A percentile compares a stretch with the other conserved stretches of the same genome.
Conservation (phyloP, 805 yeast genomes). For the Saccharomycopsis schoenii region DNA sequence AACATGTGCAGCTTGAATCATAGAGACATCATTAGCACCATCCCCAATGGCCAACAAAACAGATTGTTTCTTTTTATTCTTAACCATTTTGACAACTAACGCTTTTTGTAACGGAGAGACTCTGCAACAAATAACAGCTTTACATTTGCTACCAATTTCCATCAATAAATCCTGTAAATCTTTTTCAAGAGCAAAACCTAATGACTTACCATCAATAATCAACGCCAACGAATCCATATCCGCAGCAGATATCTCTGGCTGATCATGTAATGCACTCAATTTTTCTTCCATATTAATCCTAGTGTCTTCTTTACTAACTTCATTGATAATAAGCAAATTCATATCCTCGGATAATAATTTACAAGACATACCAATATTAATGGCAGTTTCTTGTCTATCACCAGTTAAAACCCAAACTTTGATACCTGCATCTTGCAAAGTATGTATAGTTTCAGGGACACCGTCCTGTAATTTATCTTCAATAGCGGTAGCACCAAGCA, state of each 20-base stretch:
- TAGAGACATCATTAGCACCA: conserved; percentile 97
- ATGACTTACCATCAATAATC: conserved; percentile 88
- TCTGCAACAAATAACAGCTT: conserved; percentile 95
- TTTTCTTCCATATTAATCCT: conserved; percentile 63
- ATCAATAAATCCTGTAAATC: conserved; percentile 71
- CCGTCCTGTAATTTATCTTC: conserved; percentile 98
- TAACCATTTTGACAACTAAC: conserved; percentile 87
- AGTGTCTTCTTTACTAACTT: conserved; percentile 72
- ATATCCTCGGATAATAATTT: conserved; percentile 88
- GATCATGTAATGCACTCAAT: conserved; percentile 53
- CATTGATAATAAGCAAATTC: conserved; percentile 86
- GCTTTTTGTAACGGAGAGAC: conserved; percentile 98
- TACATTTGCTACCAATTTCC: conserved; percentile 75
- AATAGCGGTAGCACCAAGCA: conserved; percentile 96
- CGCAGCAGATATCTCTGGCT: conserved; percentile 53
- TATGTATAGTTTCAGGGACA: conserved; percentile 94
- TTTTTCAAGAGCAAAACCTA: conserved; percentile 75
- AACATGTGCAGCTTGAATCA: conserved; percentile 99
- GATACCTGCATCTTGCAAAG: conserved; percentile 92
- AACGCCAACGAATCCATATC: conserved; percentile 77
- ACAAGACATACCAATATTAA: conserved; percentile 98
- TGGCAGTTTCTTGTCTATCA: conserved; percentile 97
- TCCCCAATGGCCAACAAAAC: conserved; percentile 89
- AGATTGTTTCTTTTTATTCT: conserved; percentile 61
- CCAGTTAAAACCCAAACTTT: conserved; percentile 98